Evolutionary conservation across 257 asterid genomes (phyloP).

Genomic region (Orobanche coerulescens): DNA sequence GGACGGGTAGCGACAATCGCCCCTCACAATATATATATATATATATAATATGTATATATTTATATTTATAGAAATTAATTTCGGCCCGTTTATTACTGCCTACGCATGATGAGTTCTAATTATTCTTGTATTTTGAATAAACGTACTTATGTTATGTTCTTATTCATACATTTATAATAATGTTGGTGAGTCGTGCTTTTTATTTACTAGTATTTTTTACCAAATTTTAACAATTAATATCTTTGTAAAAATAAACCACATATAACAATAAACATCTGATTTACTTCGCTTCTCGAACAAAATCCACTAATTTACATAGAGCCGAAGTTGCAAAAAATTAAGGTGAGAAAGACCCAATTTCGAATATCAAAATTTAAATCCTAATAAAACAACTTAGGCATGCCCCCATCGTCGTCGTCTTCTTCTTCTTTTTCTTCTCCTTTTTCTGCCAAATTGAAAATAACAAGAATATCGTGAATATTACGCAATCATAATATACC

Average conservation of each 20-base stretch:
- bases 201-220: not conserved
- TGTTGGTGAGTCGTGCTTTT: not conserved
- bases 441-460: not conserved
- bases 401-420: conserved; percentile 15
- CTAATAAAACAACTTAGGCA: conserved; percentile 32
- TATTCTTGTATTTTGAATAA: not conserved
- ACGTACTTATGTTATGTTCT: not conserved
- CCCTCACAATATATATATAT: too few species aligned
- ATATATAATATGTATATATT: too few species aligned
- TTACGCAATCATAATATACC: not conserved
- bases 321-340: not conserved
- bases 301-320: not conserved
- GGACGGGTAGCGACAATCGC: too few species aligned
- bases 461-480: not conserved
- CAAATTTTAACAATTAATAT: not conserved
- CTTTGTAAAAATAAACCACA: not conserved
- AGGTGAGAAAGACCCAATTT: not conserved
- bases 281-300: not conserved
- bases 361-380: conserved; percentile 9
- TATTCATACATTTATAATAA: not conserved
- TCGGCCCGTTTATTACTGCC: too few species aligned
- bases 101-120: too few species aligned
- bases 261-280: not conserved
- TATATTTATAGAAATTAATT: too few species aligned
- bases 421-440: conserved; percentile 8